A percentile compares a stretch with the other conserved stretches of the same genome.
Conservation (phyloP, 768 basidiomycete species). For the Kwoniella shandongensis region DNA sequence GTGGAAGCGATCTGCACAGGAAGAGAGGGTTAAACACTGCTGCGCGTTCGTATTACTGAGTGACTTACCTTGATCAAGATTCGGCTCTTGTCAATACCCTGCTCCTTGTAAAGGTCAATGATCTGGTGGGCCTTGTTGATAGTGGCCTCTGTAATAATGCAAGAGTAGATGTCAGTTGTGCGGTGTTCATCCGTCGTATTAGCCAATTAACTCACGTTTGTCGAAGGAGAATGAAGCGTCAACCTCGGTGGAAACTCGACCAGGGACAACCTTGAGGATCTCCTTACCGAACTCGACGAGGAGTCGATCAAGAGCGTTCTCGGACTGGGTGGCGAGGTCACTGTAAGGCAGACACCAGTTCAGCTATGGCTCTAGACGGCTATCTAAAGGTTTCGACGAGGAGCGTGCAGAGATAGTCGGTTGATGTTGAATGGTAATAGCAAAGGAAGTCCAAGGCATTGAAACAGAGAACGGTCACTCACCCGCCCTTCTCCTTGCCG, state of each 20-base stretch:
- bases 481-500: constrained; percentile 73
- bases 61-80: constrained; percentile 77
- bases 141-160: constrained; percentile 34
- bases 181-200: too few species aligned
- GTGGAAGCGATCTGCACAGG: constrained; percentile 77
- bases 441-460: background rate
- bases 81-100: constrained; percentile 90
- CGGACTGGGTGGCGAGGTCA: constrained; percentile 69
- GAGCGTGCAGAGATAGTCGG: background rate
- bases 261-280: constrained; percentile 92
- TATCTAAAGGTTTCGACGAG: background rate
- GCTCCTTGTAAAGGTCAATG: constrained; percentile 89
- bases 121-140: constrained; percentile 60
- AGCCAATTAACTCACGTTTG: constrained; percentile 66
- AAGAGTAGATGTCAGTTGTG: background rate
- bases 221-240: constrained; percentile 97
- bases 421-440: background rate
- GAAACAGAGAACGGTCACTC: constrained; percentile 14
- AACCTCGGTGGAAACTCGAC: constrained; percentile 98
- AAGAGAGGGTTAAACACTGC: background rate
- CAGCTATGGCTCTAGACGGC: too few species aligned
- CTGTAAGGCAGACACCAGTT: constrained; percentile 17
- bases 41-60: background rate
- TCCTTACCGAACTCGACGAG: constrained; percentile 97
- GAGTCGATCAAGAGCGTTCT: constrained; percentile 82